Base-by-base conservation (phyloP, 2,329 filamentous ascomycete species). In the Ceratocystis variospora region DNA sequence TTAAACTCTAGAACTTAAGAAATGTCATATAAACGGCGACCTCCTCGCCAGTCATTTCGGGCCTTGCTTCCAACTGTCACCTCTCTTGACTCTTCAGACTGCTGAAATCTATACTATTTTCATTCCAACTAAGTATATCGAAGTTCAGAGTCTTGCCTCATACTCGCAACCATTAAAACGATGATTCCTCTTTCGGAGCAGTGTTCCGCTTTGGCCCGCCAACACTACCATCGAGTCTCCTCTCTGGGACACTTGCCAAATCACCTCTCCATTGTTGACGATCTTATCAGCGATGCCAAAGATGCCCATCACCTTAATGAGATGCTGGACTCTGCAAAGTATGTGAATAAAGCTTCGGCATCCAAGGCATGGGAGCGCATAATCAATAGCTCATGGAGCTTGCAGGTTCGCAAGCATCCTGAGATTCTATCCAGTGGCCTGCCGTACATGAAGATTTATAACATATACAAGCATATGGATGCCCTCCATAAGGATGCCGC, bases 361-460 rank as follows among this genome's bases (percentile, higher is more conserved):
- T 31, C 55, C 7, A n/a, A 22, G 12, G 55, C 19, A 37, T 59
- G 55, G 55, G 28, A 37, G 31, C 55, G 55, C 55, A 59, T 59
- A 15, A 59, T 59, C 55, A 28, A 31, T 7, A 37, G 10, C 5
- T 5, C 55, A 15, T 59, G 55, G 55, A 2, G 5, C 55, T 12
- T 59, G 28, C 55, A 59, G 25, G 55, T 37, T 10, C 55, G 55
- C 1, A 59, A 37, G 15, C 55, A 31, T 17, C 55, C 55, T 2
- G 55, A 59, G 12, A 31, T 59, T 31, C 22, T 59, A 7, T n/a
- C 8, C 4, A 59, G 55, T 59, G 31, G 55, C 6, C n/a, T 33
- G 25, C 55, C 55, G 17, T 59, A 59, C 17, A 59, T 59, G 28
- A 7, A 59, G n/a, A 59, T 59, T 25, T 59, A 59, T 31, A 59